Conservation (phyloP, 2,329 filamentous ascomycete genomes). For the Colletotrichum higginsianum region DNA sequence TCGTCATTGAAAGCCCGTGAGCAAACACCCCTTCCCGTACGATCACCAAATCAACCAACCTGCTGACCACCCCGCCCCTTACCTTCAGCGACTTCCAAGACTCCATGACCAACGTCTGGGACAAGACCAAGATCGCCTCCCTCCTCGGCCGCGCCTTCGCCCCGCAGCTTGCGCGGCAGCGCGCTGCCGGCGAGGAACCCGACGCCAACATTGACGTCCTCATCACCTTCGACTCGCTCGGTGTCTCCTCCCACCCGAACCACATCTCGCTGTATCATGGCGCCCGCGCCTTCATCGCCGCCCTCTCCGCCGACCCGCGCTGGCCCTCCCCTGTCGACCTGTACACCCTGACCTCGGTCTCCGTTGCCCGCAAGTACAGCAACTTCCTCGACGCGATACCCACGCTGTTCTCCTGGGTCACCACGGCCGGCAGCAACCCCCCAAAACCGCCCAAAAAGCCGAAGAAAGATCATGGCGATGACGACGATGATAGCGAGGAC, state of each 20-base stretch:
- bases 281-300: slow-evolving; percentile 78
- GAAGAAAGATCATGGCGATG: slow-evolving; percentile 43
- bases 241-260: slow-evolving; percentile 92
- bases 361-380: slow-evolving; percentile 84
- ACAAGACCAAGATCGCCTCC: slow-evolving; percentile 76
- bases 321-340: slow-evolving; percentile 83
- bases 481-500: slow-evolving; percentile 53
- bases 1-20: slow-evolving; percentile 85
- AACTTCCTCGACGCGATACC: slow-evolving; percentile 82
- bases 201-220: slow-evolving; percentile 80
- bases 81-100: slow-evolving; percentile 80
- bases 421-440: slow-evolving; percentile 51
- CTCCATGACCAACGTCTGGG: slow-evolving; percentile 88
- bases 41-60: slow-evolving; percentile 1
- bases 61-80: slow-evolving; percentile 8
- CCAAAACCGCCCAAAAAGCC: slow-evolving; percentile 29
- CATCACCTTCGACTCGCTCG: slow-evolving; percentile 88
- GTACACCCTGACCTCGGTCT: slow-evolving; percentile 85
- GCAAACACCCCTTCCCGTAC: slow-evolving; percentile 46
- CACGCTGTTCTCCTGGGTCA: slow-evolving; percentile 73
- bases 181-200: slow-evolving; percentile 53
- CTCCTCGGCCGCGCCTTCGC: slow-evolving; percentile 83
- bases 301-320: slow-evolving; percentile 73
- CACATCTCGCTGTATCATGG: slow-evolving; percentile 92
- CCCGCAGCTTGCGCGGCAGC: slow-evolving; percentile 67